These are phyloP conservation scores for Trichoderma sp. DNA, from an alignment of 2,329 filamentous ascomycete species.

Conservation along the genomic window DNA sequence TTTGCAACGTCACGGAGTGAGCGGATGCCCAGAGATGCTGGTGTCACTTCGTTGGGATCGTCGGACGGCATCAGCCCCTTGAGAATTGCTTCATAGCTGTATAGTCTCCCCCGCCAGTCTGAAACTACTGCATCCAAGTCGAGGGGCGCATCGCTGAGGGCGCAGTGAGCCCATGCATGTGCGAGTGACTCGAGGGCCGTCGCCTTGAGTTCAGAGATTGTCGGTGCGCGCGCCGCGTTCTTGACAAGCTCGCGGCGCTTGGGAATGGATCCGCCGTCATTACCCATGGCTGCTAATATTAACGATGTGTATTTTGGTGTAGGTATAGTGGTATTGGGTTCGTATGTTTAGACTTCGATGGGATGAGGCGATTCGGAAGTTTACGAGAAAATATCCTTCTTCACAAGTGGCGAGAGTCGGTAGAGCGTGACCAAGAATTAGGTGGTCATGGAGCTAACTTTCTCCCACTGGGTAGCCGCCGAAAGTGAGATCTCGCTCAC, in stretches of 20 bases:
- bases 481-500: conserved; percentile 4
- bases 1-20: conserved; percentile 84
- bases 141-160: conserved; percentile 76
- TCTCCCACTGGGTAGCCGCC: not conserved
- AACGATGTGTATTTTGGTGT: not conserved
- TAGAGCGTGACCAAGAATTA: not conserved
- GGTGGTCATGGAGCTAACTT: not conserved
- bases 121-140: conserved; percentile 72
- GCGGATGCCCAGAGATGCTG: conserved; percentile 62
- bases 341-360: not conserved
- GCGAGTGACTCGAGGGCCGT: conserved; percentile 79
- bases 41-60: conserved; percentile 51
- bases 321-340: not conserved
- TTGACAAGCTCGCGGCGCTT: conserved; percentile 95
- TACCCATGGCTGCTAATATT: conserved; percentile 66
- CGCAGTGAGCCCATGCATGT: conserved; percentile 84
- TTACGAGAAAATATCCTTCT: not conserved
- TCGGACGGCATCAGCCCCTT: conserved; percentile 57
- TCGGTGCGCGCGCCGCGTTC: conserved; percentile 79
- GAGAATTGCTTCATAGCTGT: conserved; percentile 91
- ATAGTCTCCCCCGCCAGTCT: conserved; percentile 78
- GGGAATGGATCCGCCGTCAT: conserved; percentile 95
- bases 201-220: conserved; percentile 83
- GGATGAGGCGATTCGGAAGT: not conserved
- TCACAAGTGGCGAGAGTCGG: not conserved